Conservation (phyloP, 2,329 filamentous ascomycete species). For the Alternaria conjuncta region DNA sequence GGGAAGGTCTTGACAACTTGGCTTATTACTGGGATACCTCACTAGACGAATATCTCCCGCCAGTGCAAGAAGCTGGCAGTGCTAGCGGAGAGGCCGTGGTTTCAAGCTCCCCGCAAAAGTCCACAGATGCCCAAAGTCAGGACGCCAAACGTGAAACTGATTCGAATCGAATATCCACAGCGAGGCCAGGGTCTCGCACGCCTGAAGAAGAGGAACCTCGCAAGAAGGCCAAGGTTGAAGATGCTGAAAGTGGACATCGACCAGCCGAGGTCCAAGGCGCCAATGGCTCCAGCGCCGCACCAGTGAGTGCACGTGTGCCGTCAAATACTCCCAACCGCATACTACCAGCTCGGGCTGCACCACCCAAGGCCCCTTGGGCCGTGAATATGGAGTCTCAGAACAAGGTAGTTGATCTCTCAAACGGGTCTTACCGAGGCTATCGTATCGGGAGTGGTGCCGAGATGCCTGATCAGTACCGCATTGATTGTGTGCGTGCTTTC, state of each 20-base stretch:
- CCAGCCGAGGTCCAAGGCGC: slow-evolving; percentile 11
- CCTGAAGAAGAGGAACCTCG: slow-evolving; percentile 35
- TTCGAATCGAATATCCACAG: slow-evolving; percentile 14
- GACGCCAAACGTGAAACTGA: slow-evolving; percentile 18
- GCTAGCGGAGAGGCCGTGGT: slow-evolving; percentile 2
- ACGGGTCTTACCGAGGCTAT: slow-evolving; percentile 62
- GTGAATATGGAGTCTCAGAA: slow-evolving; percentile 25
- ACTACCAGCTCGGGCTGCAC: slow-evolving; percentile 35
- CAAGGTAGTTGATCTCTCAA: slow-evolving; percentile 34
- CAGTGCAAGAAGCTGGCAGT: slow-evolving; percentile 21
- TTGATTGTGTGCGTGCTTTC: slow-evolving; percentile 62
- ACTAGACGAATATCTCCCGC: slow-evolving; percentile 61
- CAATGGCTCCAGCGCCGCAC: slow-evolving; percentile 13
- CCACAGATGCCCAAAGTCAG: slow-evolving; percentile 4
- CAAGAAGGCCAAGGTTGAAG: slow-evolving; percentile 50
- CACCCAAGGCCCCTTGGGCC: slow-evolving; percentile 37
- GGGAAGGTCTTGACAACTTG: slow-evolving; percentile 64
- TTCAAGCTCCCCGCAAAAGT: neutral
- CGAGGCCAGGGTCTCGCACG: slow-evolving; percentile 11
- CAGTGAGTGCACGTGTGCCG: slow-evolving; percentile 10
- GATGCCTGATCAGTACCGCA: slow-evolving; percentile 65
- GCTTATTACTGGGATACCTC: slow-evolving; percentile 68
- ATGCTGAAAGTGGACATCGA: slow-evolving; percentile 23
- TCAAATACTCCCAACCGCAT: slow-evolving; percentile 29
- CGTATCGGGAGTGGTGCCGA: slow-evolving; percentile 63